phyloP scores from a whole-genome alignment of 495 filamentous ascomycete genomes.

The Neurospora hispaniola region DNA sequence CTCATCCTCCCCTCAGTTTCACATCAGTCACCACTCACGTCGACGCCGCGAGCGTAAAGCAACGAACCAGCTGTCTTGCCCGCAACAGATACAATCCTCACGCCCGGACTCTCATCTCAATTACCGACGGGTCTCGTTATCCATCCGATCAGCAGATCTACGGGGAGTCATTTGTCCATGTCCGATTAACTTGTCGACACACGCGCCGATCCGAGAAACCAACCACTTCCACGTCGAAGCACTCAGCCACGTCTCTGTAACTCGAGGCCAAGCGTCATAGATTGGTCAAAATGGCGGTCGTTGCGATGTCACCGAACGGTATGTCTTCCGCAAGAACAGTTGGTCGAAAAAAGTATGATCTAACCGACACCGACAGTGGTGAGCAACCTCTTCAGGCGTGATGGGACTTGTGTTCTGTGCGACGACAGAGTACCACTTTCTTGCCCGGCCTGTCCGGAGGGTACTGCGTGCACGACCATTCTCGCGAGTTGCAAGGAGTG shows the following conservation, averaged over 20 bases:
- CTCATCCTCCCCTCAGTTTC: background rate
- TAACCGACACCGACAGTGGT: background rate
- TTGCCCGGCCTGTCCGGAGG: constrained; percentile 17
- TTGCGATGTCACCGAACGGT: constrained; percentile 3
- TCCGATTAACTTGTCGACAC: background rate
- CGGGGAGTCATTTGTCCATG: constrained; percentile 10
- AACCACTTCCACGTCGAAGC: background rate
- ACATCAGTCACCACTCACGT: background rate
- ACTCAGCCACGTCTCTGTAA: background rate
- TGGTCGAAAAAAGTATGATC: background rate
- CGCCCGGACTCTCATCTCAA: background rate
- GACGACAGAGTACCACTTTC: constrained; percentile 12
- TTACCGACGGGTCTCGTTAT: background rate
- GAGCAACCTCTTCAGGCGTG: constrained; percentile 11
- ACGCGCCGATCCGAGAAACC: constrained; percentile 7
- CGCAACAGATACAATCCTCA: background rate
- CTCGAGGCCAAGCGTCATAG: background rate
- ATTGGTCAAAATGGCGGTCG: constrained; percentile 8
- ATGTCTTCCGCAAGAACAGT: background rate
- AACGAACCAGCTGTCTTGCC: background rate
- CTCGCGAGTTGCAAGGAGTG: constrained; percentile 25
- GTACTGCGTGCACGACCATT: constrained; percentile 25
- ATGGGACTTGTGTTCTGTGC: constrained; percentile 13
- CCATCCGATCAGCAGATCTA: constrained; percentile 13
- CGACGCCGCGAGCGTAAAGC: background rate